Conservation (phyloP, 768 basidiomycete species). For the Crepidotus variabilis region DNA sequence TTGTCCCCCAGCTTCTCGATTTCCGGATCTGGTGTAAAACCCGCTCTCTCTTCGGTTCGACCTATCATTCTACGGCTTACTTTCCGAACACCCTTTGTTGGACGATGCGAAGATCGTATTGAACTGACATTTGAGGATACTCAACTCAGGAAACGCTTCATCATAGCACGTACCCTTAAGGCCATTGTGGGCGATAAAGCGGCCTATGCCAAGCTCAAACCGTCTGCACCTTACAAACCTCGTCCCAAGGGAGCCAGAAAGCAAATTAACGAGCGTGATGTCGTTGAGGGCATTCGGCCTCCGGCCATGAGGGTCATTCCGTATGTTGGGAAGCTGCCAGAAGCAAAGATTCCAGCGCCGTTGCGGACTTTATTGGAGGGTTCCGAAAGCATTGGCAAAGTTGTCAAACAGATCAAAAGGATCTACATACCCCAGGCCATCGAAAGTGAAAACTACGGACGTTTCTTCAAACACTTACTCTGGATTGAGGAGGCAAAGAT, state of each 20-base stretch:
- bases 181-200: constrained; percentile 42
- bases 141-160: constrained; percentile 37
- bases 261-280: constrained; percentile 21
- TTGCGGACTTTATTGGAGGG: constrained; percentile 27
- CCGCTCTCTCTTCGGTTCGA: constrained; percentile 29
- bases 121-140: constrained; percentile 51
- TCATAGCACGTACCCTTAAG: constrained; percentile 42
- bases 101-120: constrained; percentile 49
- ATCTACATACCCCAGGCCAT: constrained; percentile 39
- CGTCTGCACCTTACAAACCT: constrained; percentile 44
- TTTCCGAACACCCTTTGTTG: constrained; percentile 12
- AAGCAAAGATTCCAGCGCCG: constrained; percentile 32
- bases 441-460: constrained; percentile 34
- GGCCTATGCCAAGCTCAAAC: constrained; percentile 43
- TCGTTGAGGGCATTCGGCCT: constrained; percentile 41
- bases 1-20: constrained; percentile 16
- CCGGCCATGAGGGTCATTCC: constrained; percentile 37
- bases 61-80: not conserved
- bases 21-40: no score
- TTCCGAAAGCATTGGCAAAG: constrained; percentile 23
- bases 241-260: constrained; percentile 27
- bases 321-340: constrained; percentile 37
- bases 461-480: constrained; percentile 46
- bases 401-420: constrained; percentile 25
- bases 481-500: constrained; percentile 53